Conservation (phyloP, 176 grass and related monocot species). For the Aegilops sharonensis region DNA sequence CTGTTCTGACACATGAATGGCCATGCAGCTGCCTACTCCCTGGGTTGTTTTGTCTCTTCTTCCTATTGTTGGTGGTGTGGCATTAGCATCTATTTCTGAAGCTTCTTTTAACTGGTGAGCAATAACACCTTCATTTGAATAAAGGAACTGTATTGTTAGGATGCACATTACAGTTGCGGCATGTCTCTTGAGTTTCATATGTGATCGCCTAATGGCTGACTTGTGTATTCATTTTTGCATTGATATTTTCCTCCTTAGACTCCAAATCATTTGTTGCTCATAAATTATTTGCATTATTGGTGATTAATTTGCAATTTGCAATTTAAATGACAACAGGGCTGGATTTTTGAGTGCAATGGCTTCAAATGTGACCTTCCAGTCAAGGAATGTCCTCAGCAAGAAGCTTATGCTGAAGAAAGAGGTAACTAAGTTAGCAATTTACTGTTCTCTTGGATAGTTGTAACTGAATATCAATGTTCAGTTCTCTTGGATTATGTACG, state of each 20-base stretch:
- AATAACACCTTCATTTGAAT: neutral
- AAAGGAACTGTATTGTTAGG: neutral
- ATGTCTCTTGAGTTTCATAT: slow-evolving; percentile 19
- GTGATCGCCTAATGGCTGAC: neutral
- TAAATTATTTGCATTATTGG: neutral
- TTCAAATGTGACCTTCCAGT: slow-evolving; percentile 96
- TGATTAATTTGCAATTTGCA: slow-evolving; percentile 2
- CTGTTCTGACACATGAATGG: neutral
- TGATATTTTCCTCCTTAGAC: neutral
- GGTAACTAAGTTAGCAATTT: slow-evolving; percentile 33
- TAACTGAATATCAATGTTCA: neutral
- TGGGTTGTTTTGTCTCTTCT: slow-evolving; percentile 83
- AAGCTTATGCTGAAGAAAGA: slow-evolving; percentile 99
- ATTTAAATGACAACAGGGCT: slow-evolving; percentile 46
- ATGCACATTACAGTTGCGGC: slow-evolving; percentile 13
- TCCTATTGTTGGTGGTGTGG: slow-evolving; percentile 95
- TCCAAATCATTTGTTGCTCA: neutral
- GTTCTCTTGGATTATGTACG: neutral
- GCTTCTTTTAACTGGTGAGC: slow-evolving; percentile 94
- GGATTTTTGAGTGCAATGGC: slow-evolving; percentile 96
- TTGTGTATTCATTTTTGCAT: neutral
- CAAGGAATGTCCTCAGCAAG: slow-evolving; percentile 95
- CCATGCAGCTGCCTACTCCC: slow-evolving; percentile 68
- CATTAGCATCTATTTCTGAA: slow-evolving; percentile 87
- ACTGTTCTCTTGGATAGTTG: neutral